Evolutionary conservation across 805 yeast species (phyloP).

Genomic region (Ogataea neopini): DNA sequence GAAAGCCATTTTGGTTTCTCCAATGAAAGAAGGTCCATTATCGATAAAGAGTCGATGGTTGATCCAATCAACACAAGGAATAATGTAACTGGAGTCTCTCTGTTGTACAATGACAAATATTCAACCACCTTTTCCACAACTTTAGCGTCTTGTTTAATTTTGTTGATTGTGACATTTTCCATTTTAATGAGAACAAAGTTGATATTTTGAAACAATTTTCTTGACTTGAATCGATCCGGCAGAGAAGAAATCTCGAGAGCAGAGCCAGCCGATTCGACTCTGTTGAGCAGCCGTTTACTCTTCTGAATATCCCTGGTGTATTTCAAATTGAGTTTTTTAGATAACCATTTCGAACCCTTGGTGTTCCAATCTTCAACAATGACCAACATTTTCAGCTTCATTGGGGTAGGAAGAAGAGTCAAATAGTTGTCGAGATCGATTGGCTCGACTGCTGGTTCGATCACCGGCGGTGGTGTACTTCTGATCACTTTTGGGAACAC

Average conservation of each 20-base stretch:
- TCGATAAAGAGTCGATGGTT: neutral
- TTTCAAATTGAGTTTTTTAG: slow-evolving; percentile 27
- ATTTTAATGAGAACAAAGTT: slow-evolving; percentile 53
- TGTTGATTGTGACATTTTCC: slow-evolving; percentile 39
- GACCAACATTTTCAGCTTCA: slow-evolving; percentile 28
- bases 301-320: slow-evolving; percentile 29
- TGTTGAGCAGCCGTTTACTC: slow-evolving; percentile 12
- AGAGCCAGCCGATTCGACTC: slow-evolving; percentile 6
- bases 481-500: slow-evolving; percentile 4
- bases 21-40: neutral
- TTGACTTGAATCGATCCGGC: slow-evolving; percentile 41
- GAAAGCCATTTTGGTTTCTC: slow-evolving; percentile 12
- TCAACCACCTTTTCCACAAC: slow-evolving; percentile 25
- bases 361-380: slow-evolving; percentile 51
- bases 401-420: neutral
- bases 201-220: slow-evolving; percentile 40
- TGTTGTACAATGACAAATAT: slow-evolving; percentile 20
- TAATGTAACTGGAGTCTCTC: slow-evolving; percentile 13
- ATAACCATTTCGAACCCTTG: slow-evolving; percentile 10
- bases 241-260: slow-evolving; percentile 41
- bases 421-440: neutral
- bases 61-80: slow-evolving; percentile 14
- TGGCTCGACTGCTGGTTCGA: neutral
- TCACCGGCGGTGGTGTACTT: neutral
- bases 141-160: slow-evolving; percentile 17